Evolutionary conservation across 495 filamentous ascomycete species (phyloP), one percentile per base, ranked within the genome.

Genomic region (Tuber brumale): DNA sequence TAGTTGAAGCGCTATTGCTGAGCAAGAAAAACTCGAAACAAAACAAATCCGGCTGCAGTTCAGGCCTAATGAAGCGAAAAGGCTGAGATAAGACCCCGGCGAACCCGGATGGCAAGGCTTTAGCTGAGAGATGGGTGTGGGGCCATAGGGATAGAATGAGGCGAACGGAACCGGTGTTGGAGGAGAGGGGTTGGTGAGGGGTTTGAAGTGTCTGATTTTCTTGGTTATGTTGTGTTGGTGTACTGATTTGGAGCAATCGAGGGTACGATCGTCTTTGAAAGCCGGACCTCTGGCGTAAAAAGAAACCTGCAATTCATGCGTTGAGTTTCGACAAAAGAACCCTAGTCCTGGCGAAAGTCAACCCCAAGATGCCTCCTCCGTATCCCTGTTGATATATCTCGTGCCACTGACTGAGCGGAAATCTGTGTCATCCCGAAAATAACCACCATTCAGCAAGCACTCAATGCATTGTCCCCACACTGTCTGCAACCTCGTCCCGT

Each of bases 261-360:
- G 51, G 43, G 77, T 72, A 82, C 76, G 72, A 82, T 72, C 81
- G 75, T 76, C 75, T 79, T 66, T 82, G 81, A 82, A 79, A 77
- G 80, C 77, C 77, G 74, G 80, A 71, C 43, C 70, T 77, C 74
- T 75, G 37, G 75, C 79, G 79, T 77, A 80, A 80, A 76, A 82
- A 82, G 78, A 82, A 82, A 82, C 77, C 76, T 77, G 70, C 72
- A 75, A 74, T 82, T 82, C 81, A 82, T 82, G 80, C 81, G 75
- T 76, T 80, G 66, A 75, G 71, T 75, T 77, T 74, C 73, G 70
- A 69, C 72, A 79, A 79, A 80, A 79, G 71, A 74, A 72, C 61
- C 79, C 79, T 74, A 81, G 76, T 81, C 73, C 57, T 76, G 39
- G 72, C 45, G 75, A 78, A 75, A 75, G 80, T 77, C 81, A 80